Evolutionary conservation across 2,329 filamentous ascomycete genomes (phyloP).

Genomic region (Fusarium drepaniforme): DNA sequence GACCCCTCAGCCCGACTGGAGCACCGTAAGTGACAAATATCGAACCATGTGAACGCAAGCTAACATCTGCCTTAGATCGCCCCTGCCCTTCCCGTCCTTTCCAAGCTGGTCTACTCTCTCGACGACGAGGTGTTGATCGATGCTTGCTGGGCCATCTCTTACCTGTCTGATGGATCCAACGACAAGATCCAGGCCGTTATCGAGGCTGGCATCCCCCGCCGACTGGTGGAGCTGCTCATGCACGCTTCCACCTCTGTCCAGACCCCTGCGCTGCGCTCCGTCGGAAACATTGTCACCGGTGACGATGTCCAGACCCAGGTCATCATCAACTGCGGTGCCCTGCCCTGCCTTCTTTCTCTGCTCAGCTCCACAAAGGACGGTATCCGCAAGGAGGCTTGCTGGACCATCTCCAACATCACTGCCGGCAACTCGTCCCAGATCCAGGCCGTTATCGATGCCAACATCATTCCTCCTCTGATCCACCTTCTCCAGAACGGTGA

Average conservation of each 20-base stretch:
- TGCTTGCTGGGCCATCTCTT: conserved; percentile 99
- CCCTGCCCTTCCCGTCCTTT: conserved; percentile 91
- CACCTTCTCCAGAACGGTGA: conserved; percentile 96
- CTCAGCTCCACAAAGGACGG: conserved; percentile 98
- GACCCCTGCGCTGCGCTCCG: conserved; percentile 95
- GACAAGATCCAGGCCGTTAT: conserved; percentile 99
- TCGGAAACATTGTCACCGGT: conserved; percentile 98
- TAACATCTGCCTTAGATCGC: conserved; percentile 74
- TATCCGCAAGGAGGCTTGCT: conserved; percentile 99
- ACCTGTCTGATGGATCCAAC: conserved; percentile 96
- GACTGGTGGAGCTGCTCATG: conserved; percentile 96
- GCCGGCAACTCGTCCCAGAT: conserved; percentile 98
- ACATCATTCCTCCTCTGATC: conserved; percentile 96
- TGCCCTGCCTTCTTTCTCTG: conserved; percentile 92
- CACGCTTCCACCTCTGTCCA: conserved; percentile 98
- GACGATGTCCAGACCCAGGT: conserved; percentile 99
- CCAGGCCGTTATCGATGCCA: conserved; percentile 94
- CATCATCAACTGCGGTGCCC: conserved; percentile 97
- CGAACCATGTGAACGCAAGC: conserved; percentile 1
- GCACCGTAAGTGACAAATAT: conserved; percentile 74
- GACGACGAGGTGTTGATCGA: conserved; percentile 99
- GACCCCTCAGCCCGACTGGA: conserved; percentile 98
- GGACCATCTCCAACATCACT: conserved; percentile 99
- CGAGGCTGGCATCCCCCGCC: conserved; percentile 95
- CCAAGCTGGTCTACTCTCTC: conserved; percentile 98